phyloP scores from a whole-genome alignment of 1,284 basidiomycete species.

The Pholiota adiposa region DNA sequence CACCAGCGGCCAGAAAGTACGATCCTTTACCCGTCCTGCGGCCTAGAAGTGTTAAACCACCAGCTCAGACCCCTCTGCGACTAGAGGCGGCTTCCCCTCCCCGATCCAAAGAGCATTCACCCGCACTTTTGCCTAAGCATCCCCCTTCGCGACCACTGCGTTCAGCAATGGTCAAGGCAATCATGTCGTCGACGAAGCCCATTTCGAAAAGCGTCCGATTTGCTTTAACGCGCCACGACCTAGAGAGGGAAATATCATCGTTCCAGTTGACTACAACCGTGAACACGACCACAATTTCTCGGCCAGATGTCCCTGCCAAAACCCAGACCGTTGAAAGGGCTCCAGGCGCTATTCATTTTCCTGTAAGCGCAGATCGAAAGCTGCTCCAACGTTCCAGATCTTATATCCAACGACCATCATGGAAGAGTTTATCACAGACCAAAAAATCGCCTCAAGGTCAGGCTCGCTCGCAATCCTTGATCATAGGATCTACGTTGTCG shows the following conservation, averaged over 20 bases:
- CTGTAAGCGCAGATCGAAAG: background rate
- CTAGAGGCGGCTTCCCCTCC: background rate
- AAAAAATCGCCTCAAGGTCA: background rate
- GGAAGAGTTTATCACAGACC: slow-evolving; percentile 8
- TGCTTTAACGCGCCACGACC: slow-evolving; percentile 14
- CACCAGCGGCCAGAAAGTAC: background rate
- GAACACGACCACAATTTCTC: background rate
- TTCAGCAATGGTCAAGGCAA: slow-evolving; percentile 18
- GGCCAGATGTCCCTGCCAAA: background rate
- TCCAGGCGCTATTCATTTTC: background rate
- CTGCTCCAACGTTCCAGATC: slow-evolving; percentile 8
- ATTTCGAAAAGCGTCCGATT: slow-evolving; percentile 25
- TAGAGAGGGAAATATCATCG: slow-evolving; percentile 10
- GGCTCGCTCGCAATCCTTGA: slow-evolving; percentile 2
- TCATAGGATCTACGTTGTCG: background rate
- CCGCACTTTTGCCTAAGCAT: no score
- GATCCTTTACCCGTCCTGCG: background rate
- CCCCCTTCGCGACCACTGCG: slow-evolving; percentile 9
- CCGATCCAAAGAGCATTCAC: background rate
- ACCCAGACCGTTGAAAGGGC: background rate
- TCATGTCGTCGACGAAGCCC: background rate
- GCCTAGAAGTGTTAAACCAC: background rate
- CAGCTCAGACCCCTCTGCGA: background rate
- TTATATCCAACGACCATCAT: slow-evolving; percentile 1
- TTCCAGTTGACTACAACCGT: background rate